These are phyloP conservation scores for Eucalyptus grandis DNA, from an alignment of 345 rosid genomes.

Conservation along the genomic window DNA sequence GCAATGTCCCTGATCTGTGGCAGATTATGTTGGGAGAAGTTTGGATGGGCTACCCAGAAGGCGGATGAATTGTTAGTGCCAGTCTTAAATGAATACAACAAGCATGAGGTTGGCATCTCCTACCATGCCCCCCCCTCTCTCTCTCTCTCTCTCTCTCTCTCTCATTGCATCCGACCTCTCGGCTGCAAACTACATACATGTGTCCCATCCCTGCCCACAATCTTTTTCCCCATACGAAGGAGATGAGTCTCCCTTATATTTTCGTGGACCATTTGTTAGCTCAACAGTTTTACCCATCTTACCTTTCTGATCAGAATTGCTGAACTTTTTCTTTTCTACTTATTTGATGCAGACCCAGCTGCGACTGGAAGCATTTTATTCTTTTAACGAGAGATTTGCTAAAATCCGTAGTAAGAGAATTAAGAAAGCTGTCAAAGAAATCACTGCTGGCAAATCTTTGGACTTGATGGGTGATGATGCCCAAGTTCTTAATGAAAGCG, in stretches of 20 bases:
- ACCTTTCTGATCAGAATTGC: background rate
- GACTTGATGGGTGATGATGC: slow-evolving; percentile 28
- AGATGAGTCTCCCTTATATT: background rate
- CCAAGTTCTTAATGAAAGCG: slow-evolving; percentile 19
- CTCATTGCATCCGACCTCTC: background rate
- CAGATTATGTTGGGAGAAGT: slow-evolving; percentile 95
- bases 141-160: background rate
- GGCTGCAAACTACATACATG: background rate
- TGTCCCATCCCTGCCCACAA: background rate
- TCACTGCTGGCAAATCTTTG: slow-evolving; percentile 39
- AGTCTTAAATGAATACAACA: slow-evolving; percentile 84
- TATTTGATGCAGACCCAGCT: slow-evolving; percentile 66
- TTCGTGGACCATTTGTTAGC: background rate
- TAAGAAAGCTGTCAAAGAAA: slow-evolving; percentile 83
- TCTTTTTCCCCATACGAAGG: background rate
- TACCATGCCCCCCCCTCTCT: background rate
- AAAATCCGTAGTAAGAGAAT: slow-evolving; percentile 94
- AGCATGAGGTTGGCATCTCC: slow-evolving; percentile 53
- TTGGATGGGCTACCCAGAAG: slow-evolving; percentile 81
- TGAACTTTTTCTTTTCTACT: background rate
- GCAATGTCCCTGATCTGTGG: background rate
- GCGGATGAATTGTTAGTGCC: slow-evolving; percentile 75
- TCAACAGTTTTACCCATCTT: background rate
- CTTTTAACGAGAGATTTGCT: slow-evolving; percentile 92
- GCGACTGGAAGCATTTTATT: slow-evolving; percentile 89